A percentile compares a stretch with the other conserved stretches of the same genome.
phyloP scores from a whole-genome alignment of 306 rosid genomes.

The Lotus japonicus region DNA sequence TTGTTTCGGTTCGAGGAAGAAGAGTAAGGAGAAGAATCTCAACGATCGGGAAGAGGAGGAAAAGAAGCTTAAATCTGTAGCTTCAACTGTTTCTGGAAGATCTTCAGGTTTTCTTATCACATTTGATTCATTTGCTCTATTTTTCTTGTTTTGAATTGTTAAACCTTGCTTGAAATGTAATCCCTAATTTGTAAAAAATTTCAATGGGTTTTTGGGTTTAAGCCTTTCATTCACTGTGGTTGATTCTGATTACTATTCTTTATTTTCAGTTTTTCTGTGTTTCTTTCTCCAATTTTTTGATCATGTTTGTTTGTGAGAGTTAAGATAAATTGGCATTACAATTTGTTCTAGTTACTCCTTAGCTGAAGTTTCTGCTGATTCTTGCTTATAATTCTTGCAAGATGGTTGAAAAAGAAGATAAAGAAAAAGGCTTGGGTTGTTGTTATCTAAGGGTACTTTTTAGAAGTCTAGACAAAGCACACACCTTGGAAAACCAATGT shows the following conservation, averaged over 20 bases:
- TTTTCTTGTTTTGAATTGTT: no score
- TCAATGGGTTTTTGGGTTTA: background rate
- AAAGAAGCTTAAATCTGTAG: background rate
- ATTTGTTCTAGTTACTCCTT: no score
- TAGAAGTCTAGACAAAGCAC: background rate
- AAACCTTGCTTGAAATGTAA: background rate
- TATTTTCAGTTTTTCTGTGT: background rate
- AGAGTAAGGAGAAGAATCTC: conserved; percentile 1
- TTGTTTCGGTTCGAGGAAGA: conserved; percentile 31
- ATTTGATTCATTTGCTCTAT: no score
- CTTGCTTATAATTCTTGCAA: background rate
- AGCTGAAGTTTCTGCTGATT: background rate
- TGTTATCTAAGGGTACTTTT: conserved; percentile 5
- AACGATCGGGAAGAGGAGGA: background rate
- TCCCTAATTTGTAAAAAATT: background rate
- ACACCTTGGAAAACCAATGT: background rate
- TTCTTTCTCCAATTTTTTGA: background rate
- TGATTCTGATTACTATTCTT: no score
- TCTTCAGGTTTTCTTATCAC: no score
- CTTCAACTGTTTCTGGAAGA: background rate
- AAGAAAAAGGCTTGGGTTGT: background rate
- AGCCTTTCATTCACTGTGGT: no score
- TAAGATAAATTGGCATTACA: background rate
- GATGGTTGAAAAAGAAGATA: background rate
- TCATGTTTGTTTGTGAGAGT: background rate